Percentiles rank a stretch among this genome's conserved stretches.
Conservation (phyloP, 129 eudicot species). For the Cynara cardunculus region DNA sequence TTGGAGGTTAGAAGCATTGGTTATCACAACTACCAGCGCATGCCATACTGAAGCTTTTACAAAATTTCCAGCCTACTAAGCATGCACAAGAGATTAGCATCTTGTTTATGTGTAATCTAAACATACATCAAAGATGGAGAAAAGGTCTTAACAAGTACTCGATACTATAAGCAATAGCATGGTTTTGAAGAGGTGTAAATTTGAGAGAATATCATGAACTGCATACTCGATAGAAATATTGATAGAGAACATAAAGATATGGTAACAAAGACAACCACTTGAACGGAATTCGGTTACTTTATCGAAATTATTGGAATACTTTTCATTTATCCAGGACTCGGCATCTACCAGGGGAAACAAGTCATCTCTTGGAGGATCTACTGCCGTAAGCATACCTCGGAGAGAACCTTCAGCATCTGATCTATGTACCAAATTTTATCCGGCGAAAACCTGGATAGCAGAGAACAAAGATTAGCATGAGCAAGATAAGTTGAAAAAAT, state of each 20-base stretch:
- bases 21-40: constrained; percentile 83
- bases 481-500: not conserved
- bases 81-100: constrained; percentile 40
- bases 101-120: not conserved
- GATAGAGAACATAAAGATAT: not conserved
- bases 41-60: constrained; percentile 99
- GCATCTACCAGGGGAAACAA: too few relatives aligned
- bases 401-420: constrained; percentile 95
- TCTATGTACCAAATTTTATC: constrained; percentile 96
- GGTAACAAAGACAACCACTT: not conserved
- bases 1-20: constrained; percentile 87
- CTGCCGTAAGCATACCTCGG: constrained; percentile 62
- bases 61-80: constrained; percentile 92
- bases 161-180: not conserved
- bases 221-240: not conserved
- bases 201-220: not conserved
- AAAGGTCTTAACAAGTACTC: not conserved
- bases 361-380: not conserved
- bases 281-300: not conserved
- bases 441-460: constrained; percentile 76
- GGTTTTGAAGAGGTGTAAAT: not conserved
- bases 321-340: too few relatives aligned
- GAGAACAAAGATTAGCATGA: not conserved
- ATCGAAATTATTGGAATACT: not conserved
- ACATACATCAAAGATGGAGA: not conserved